A percentile compares a stretch with the other conserved stretches of the same genome.
These are phyloP conservation scores for Amaranthus tricolor DNA, from an alignment of 179 eudicot genomes.

Conservation along the genomic window DNA sequence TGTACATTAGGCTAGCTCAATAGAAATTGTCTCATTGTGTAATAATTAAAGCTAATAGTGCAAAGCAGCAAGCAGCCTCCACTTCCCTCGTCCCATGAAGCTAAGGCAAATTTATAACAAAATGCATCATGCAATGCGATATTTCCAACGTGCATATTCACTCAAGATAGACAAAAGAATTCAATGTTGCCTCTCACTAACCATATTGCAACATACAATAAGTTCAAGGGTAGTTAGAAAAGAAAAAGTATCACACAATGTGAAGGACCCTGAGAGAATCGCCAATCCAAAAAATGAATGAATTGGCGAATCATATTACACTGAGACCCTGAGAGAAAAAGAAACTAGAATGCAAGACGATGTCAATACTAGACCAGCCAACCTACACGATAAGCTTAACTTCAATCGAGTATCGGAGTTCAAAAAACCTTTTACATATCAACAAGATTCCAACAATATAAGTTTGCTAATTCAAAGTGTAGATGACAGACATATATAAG, in stretches of 20 bases:
- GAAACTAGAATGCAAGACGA: background rate
- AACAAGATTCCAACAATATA: background rate
- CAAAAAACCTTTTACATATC: background rate
- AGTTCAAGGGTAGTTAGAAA: background rate
- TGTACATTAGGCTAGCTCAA: too few relatives aligned
- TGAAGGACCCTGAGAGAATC: too few relatives aligned
- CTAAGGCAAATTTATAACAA: background rate
- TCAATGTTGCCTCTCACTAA: slow-evolving; percentile 7
- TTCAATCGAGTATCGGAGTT: background rate
- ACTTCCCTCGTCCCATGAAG: background rate
- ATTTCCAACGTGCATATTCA: background rate
- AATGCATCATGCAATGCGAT: background rate
- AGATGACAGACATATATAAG: slow-evolving; percentile 3
- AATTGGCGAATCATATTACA: too few relatives aligned
- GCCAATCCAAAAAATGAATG: too few relatives aligned
- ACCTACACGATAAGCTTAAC: background rate
- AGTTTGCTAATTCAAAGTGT: background rate
- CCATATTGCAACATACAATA: background rate
- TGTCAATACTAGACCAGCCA: slow-evolving; percentile 1
- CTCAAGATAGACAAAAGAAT: background rate
- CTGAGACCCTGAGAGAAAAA: background rate
- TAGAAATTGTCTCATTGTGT: too few relatives aligned
- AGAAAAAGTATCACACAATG: too few relatives aligned
- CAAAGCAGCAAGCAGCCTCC: background rate
- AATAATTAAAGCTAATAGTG: too few relatives aligned